These are phyloP conservation scores for Colletotrichum falcatum DNA, from an alignment of 2,329 filamentous ascomycete genomes.

Conservation along the genomic window DNA sequence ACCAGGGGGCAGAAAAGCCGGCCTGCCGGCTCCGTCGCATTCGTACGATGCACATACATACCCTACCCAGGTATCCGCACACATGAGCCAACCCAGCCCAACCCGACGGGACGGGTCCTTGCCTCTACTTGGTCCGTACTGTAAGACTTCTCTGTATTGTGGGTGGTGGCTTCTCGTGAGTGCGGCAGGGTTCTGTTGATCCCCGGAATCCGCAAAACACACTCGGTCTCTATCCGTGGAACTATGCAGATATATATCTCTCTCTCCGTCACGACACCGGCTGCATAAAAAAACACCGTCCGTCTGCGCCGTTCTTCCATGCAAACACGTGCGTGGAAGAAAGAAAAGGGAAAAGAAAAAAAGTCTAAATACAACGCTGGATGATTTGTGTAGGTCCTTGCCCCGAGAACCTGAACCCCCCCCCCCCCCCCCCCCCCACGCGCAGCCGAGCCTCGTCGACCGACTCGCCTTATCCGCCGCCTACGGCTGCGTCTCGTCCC, in stretches of 20 bases:
- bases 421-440: too few species aligned
- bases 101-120: neutral
- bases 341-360: neutral
- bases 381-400: neutral
- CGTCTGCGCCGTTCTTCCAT: conserved; percentile 14
- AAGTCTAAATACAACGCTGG: neutral
- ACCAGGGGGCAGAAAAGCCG: conserved; percentile 10
- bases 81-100: neutral
- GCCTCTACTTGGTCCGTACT: neutral
- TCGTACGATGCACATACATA: too few species aligned
- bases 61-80: neutral
- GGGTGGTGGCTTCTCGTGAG: neutral
- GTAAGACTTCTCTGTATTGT: neutral
- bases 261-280: neutral
- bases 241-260: neutral
- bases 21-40: too few species aligned
- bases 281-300: neutral
- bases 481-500: conserved; percentile 70
- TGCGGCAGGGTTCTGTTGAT: conserved; percentile 23
- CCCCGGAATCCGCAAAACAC: neutral
- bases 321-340: neutral
- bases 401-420: too few species aligned
- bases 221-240: neutral
- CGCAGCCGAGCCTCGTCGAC: too few species aligned
- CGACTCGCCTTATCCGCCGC: too few species aligned